Conservation (phyloP, 2,329 filamentous ascomycete species). For the Graphilbum sp. region DNA sequence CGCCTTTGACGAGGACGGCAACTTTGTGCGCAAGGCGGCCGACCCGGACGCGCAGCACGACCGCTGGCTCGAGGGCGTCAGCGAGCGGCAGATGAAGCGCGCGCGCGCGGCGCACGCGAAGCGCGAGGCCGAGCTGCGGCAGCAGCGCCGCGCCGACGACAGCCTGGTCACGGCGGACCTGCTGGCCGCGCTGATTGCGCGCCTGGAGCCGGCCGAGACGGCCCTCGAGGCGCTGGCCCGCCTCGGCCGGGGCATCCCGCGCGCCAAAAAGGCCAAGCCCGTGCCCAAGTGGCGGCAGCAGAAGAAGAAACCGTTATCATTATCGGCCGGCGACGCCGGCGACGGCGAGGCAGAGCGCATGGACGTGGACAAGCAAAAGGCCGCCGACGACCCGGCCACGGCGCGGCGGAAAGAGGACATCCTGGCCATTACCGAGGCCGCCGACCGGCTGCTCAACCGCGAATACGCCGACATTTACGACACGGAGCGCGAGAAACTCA, state of each 20-base stretch:
- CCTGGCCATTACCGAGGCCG: conserved; percentile 71
- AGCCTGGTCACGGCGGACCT: conserved; percentile 76
- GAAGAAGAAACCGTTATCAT: no score
- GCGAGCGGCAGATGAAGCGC: conserved; percentile 81
- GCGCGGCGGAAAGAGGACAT: conserved; percentile 55
- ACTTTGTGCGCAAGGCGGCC: conserved; percentile 74
- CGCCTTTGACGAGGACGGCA: conserved; percentile 76
- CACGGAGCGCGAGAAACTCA: conserved; percentile 64
- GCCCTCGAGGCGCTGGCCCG: conserved; percentile 75
- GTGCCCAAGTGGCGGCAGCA: conserved; percentile 54
- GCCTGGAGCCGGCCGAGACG: conserved; percentile 68
- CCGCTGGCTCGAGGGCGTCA: conserved; percentile 79
- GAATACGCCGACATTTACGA: conserved; percentile 89
- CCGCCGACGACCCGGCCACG: conserved; percentile 46
- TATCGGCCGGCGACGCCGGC: conserved; percentile 16
- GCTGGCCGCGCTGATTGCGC: conserved; percentile 53
- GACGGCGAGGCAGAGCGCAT: conserved; percentile 37
- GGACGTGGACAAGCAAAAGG: conserved; percentile 52
- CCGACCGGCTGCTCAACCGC: conserved; percentile 69
- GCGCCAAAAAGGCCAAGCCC: conserved; percentile 36
- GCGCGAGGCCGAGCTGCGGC: conserved; percentile 59
- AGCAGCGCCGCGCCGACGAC: conserved; percentile 60
- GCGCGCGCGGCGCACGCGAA: conserved; percentile 79
- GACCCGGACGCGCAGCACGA: conserved; percentile 88
- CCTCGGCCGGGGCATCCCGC: conserved; percentile 48